Base-by-base conservation (phyloP, 108 stramenopile genomes). In the Conticribra weissflogii region DNA sequence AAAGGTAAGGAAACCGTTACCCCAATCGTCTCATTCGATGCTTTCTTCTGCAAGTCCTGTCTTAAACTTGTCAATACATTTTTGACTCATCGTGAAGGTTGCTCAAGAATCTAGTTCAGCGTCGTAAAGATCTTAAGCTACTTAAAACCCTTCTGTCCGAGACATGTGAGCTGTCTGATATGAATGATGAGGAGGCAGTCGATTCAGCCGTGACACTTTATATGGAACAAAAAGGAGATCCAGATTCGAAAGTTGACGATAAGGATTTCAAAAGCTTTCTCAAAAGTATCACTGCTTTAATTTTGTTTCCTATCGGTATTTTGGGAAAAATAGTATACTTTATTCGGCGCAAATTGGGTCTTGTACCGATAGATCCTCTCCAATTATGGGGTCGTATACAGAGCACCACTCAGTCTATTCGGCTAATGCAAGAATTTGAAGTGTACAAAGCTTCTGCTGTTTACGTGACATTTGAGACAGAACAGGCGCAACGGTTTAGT, bases 401-500 rank as follows among this genome's bases (percentile, higher is more conserved):
- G 19, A n/a, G 5, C 18, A 3, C 9, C 4, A 51, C 50, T n/a
- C 3, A n/a, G 3, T n/a, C 3, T n/a, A 51, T 51, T 12, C 4
- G 50, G 19, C n/a, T n/a, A 51, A 51, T 51, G 50, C 50, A 51
- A 51, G 50, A n/a, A 16, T 5, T n/a, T 21, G 50, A 51, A n/a
- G 21, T 22, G 9, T 89, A 89, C 58, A 32, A 63, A 17, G 85
- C 70, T 0, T 66, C 78, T 1, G 44, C 58, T 18, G 89, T 90
- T 17, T 87, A 65, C 63, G 85, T 87, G 14, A 91, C 85, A 2
- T 91, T 91, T 60, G 86, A 88, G 71, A 85, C 83, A 1, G 90
- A 91, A 64, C 78, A 63, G 15, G 85, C 81, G 1, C 90, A 91
- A 59, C 54, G 90, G 4, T 9, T 12, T 9, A 12, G 36, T 41